Conservation (phyloP, 2,329 filamentous ascomycete genomes). For the Akanthomyces lecanii region DNA sequence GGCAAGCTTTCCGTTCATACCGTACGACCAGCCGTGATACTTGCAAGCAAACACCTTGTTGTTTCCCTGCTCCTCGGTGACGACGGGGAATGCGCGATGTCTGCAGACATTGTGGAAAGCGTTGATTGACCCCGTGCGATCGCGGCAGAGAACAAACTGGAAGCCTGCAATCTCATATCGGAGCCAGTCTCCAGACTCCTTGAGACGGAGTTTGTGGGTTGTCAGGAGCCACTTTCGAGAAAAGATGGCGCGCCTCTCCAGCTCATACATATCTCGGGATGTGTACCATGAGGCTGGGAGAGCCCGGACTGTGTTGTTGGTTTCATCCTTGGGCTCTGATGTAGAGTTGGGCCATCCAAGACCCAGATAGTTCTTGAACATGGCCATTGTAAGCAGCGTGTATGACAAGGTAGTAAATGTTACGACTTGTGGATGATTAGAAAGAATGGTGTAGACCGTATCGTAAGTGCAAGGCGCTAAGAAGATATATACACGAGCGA, state of each 20-base stretch:
- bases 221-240: constrained; percentile 47
- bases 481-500: constrained; percentile 2
- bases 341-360: constrained; percentile 12
- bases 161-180: constrained; percentile 48
- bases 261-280: constrained; percentile 43
- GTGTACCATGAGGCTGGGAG: constrained; percentile 45
- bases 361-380: constrained; percentile 15
- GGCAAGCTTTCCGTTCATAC: constrained; percentile 47
- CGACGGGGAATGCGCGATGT: constrained; percentile 53
- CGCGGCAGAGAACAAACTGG: constrained; percentile 45
- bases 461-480: neutral
- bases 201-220: constrained; percentile 44
- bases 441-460: neutral
- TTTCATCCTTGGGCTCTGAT: constrained; percentile 16
- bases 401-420: neutral
- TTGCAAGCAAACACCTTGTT: constrained; percentile 50
- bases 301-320: constrained; percentile 24
- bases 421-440: neutral
- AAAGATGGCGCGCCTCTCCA: constrained; percentile 48
- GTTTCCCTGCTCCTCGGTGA: constrained; percentile 42
- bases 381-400: neutral
- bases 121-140: constrained; percentile 44
- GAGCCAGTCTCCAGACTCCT: constrained; percentile 48
- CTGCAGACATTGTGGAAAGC: constrained; percentile 58
- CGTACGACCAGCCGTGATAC: constrained; percentile 58